Evolutionary conservation across 2,329 filamentous ascomycete species (phyloP).

Genomic region (Emergomyces africanus): DNA sequence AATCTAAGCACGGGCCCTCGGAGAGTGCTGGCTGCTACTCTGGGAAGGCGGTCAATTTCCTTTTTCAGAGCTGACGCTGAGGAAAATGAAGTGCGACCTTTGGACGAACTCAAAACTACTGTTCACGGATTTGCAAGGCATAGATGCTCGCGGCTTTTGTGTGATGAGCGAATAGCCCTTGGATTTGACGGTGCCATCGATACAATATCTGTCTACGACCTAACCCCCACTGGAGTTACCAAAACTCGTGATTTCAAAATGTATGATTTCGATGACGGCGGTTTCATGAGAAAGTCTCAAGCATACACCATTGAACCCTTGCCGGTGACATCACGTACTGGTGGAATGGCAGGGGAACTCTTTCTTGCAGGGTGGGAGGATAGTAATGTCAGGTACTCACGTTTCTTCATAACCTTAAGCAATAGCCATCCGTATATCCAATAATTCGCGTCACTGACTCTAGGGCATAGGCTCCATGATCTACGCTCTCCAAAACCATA

Average conservation of each 20-base stretch:
- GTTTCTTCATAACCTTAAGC: background rate
- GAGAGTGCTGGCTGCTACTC: slow-evolving; percentile 39
- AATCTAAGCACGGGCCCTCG: slow-evolving; percentile 30
- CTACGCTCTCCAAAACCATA: slow-evolving; percentile 39
- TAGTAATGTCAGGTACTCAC: slow-evolving; percentile 33
- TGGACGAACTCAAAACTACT: slow-evolving; percentile 23
- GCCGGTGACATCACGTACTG: slow-evolving; percentile 12
- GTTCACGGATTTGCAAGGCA: slow-evolving; percentile 15
- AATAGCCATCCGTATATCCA: background rate
- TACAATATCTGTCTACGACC: slow-evolving; percentile 39
- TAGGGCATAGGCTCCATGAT: slow-evolving; percentile 42
- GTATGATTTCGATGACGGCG: slow-evolving; percentile 21
- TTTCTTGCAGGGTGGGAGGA: slow-evolving; percentile 51
- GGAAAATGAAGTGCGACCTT: slow-evolving; percentile 23
- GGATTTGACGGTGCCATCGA: slow-evolving; percentile 32
- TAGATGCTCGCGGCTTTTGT: slow-evolving; percentile 44
- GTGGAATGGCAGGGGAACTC: slow-evolving; percentile 32
- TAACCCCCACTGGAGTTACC: slow-evolving; percentile 34
- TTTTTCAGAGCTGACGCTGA: slow-evolving; percentile 33
- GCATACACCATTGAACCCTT: slow-evolving; percentile 28
- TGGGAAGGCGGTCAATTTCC: slow-evolving; percentile 36
- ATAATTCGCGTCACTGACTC: background rate
- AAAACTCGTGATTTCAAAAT: slow-evolving; percentile 24
- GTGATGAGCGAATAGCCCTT: slow-evolving; percentile 37
- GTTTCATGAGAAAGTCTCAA: slow-evolving; percentile 14